phyloP scores from a whole-genome alignment of 495 filamentous ascomycete species.

The Tuber indicum region DNA sequence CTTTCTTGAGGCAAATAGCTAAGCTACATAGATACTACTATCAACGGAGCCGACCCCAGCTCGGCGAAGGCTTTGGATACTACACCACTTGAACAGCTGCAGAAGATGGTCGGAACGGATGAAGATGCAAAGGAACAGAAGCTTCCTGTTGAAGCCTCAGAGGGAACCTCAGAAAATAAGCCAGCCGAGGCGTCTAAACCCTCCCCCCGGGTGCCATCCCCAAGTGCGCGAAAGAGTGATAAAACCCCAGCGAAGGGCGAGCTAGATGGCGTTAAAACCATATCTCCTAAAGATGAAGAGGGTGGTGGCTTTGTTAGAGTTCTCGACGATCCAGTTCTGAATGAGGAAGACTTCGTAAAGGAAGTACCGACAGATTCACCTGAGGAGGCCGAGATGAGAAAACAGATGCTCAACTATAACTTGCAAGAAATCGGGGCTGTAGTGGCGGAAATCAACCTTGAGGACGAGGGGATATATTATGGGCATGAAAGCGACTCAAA shows the following conservation, averaged over 20 bases:
- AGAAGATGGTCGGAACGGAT: constrained; percentile 49
- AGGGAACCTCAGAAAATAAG: constrained; percentile 1
- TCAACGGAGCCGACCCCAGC: constrained; percentile 39
- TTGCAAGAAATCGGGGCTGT: constrained; percentile 77
- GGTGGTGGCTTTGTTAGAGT: constrained; percentile 34
- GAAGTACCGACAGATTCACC: constrained; percentile 56
- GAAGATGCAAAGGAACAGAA: constrained; percentile 46
- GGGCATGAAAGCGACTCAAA: constrained; percentile 56
- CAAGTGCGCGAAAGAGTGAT: neutral
- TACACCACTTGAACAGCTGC: constrained; percentile 45
- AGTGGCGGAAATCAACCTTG: constrained; percentile 85
- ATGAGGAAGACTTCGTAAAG: constrained; percentile 27
- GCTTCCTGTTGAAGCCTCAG: constrained; percentile 45
- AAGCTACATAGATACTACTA: constrained; percentile 8
- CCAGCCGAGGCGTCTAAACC: constrained; percentile 7
- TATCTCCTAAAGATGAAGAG: constrained; percentile 26
- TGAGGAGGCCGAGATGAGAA: constrained; percentile 73
- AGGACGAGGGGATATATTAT: constrained; percentile 59
- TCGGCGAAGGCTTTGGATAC: constrained; percentile 40
- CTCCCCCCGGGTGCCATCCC: constrained; percentile 14
- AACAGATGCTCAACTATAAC: constrained; percentile 87
- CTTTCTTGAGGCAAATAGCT: neutral
- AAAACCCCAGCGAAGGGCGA: constrained; percentile 6
- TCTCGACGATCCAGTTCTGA: constrained; percentile 26
- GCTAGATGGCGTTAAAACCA: constrained; percentile 1